phyloP scores from a whole-genome alignment of 177 flowering plant genomes.

The Vitis hybrid region DNA sequence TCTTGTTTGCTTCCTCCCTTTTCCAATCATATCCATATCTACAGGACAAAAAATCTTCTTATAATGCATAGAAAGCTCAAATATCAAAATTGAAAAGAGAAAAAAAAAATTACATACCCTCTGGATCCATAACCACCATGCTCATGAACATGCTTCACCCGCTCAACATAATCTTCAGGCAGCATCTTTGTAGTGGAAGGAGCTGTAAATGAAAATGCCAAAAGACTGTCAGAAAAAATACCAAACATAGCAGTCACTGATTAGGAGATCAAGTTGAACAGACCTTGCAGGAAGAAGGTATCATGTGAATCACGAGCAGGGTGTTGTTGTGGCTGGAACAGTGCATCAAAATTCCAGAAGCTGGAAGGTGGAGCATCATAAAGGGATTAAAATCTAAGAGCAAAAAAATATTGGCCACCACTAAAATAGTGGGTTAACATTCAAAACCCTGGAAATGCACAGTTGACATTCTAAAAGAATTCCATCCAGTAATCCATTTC shows the following conservation, averaged over 20 bases:
- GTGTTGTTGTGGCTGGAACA: constrained; percentile 99
- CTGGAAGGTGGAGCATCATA: constrained; percentile 38
- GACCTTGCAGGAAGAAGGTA: constrained; percentile 86
- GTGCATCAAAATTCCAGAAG: constrained; percentile 96
- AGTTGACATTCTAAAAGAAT: background rate
- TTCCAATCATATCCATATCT: constrained; percentile 95
- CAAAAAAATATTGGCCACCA: background rate
- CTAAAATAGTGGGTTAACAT: background rate
- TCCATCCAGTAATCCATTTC: background rate
- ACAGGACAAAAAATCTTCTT: background rate
- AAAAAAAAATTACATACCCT: constrained; percentile 56
- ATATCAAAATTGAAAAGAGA: background rate
- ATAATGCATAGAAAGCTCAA: background rate
- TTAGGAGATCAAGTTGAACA: constrained; percentile 4
- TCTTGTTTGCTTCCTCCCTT: constrained; percentile 92
- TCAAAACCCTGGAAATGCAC: background rate
- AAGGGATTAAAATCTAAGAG: background rate
- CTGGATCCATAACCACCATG: constrained; percentile 90
- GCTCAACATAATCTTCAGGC: constrained; percentile 94
- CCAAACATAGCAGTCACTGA: background rate
- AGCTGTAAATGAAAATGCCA: constrained; percentile 31
- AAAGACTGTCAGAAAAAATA: constrained; percentile 9
- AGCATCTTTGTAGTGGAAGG: constrained; percentile 77
- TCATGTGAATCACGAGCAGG: constrained; percentile 99
- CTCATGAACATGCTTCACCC: constrained; percentile 84